Conservation (phyloP, 345 rosid species). For the Acer yangbiense region DNA sequence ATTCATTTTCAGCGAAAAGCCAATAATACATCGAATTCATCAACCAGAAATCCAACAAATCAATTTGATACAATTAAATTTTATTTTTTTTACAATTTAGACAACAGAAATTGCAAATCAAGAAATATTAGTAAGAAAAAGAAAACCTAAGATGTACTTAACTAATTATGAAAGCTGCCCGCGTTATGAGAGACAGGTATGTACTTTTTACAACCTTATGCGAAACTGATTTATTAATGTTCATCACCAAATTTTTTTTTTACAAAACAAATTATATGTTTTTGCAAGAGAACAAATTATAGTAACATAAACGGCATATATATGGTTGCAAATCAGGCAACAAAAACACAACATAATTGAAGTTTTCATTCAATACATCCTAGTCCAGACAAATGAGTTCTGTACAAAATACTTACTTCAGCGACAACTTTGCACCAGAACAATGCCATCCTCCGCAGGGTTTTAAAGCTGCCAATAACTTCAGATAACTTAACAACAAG, state of each 20-base stretch:
- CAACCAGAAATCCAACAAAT: not conserved
- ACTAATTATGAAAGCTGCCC: not conserved
- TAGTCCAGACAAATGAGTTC: conserved; percentile 18
- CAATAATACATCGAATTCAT: not conserved
- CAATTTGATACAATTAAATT: not conserved
- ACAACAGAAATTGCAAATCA: not conserved
- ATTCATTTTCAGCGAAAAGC: conserved; percentile 25
- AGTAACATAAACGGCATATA: not conserved
- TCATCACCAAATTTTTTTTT: not conserved
- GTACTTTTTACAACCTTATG: not conserved
- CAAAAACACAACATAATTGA: conserved; percentile 11
- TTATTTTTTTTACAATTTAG: not conserved
- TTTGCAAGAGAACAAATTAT: not conserved
- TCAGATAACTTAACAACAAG: conserved; percentile 86
- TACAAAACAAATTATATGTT: not conserved
- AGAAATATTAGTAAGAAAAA: not conserved
- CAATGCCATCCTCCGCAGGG: conserved; percentile 72
- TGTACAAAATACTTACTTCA: conserved; percentile 59
- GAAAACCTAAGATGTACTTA: not conserved
- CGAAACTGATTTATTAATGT: not conserved
- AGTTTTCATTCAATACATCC: not conserved
- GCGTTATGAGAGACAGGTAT: not conserved
- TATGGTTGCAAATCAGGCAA: not conserved
- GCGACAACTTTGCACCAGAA: conserved; percentile 82
- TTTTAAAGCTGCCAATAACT: conserved; percentile 87